Conservation (phyloP, 352 stramenopile species). For the Pythium insidiosum region DNA sequence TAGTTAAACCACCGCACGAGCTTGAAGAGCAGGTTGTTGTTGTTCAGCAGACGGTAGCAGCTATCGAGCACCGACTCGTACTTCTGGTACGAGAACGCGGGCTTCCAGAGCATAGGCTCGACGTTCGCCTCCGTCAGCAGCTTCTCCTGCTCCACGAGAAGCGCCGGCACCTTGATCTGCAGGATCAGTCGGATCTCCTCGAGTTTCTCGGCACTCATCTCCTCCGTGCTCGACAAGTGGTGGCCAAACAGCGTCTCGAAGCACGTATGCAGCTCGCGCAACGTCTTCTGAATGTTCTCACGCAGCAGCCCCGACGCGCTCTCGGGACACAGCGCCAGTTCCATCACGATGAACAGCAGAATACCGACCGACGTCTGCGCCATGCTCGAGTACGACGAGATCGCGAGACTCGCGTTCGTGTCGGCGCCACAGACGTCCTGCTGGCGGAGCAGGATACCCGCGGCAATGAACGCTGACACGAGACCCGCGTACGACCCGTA, state of each 20-base stretch:
- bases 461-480: conserved; percentile 65
- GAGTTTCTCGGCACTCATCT: conserved; percentile 46
- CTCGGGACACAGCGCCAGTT: conserved; percentile 58
- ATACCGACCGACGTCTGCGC: conserved; percentile 73
- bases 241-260: conserved; percentile 69
- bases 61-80: conserved; percentile 61
- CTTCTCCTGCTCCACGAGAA: conserved; percentile 48
- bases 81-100: conserved; percentile 63
- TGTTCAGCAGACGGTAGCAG: conserved; percentile 62
- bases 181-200: conserved; percentile 46
- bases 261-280: conserved; percentile 48
- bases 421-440: conserved; percentile 42
- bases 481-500: conserved; percentile 67
- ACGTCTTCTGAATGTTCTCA: conserved; percentile 67
- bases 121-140: conserved; percentile 53
- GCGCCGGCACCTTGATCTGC: conserved; percentile 40
- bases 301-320: conserved; percentile 58
- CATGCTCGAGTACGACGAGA: conserved; percentile 70
- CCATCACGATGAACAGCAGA: conserved; percentile 69
- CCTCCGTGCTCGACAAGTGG: conserved; percentile 43
- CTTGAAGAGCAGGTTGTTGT: conserved; percentile 79
- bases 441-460: conserved; percentile 51
- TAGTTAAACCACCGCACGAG: conserved; percentile 73
- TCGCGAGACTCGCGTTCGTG: conserved; percentile 39
- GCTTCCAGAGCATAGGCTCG: conserved; percentile 65